A percentile compares a stretch with the other conserved stretches of the same genome.
These are phyloP conservation scores for Chaetomium cochliodes DNA, from an alignment of 495 filamentous ascomycete species.

Conservation along the genomic window DNA sequence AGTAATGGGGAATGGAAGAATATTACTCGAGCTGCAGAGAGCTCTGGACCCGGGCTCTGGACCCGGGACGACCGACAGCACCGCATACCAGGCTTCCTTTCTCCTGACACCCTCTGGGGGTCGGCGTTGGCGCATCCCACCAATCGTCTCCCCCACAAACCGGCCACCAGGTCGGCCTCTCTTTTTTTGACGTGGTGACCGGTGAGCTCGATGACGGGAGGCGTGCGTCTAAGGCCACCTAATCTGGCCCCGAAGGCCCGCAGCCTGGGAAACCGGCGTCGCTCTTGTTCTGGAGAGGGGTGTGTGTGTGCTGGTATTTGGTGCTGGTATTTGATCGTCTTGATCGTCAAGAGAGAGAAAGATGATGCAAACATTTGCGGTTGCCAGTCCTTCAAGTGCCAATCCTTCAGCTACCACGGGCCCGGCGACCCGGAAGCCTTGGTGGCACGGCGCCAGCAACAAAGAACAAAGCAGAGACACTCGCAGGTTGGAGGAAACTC, in stretches of 20 bases:
- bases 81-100: slow-evolving; percentile 19
- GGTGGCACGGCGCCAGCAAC: not conserved
- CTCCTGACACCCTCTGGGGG: slow-evolving; percentile 30
- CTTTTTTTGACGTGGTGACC: slow-evolving; percentile 23
- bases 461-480: not conserved
- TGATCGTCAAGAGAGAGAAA: not conserved
- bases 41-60: slow-evolving; percentile 21
- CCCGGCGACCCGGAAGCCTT: slow-evolving; percentile 7
- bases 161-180: slow-evolving; percentile 11
- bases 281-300: not conserved
- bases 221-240: not conserved
- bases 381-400: no score
- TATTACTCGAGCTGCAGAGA: slow-evolving; percentile 20
- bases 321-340: not conserved
- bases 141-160: slow-evolving; percentile 28
- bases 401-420: not conserved
- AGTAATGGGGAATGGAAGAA: not conserved
- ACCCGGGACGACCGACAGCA: slow-evolving; percentile 8
- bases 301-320: not conserved
- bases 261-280: not conserved
- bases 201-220: slow-evolving; percentile 21
- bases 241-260: slow-evolving; percentile 7
- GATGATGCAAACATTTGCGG: not conserved
- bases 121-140: slow-evolving; percentile 25
- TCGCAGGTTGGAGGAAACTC: not conserved